A percentile compares a stretch with the other conserved stretches of the same genome.
These are phyloP conservation scores for Pterocarpus santalinus DNA, from an alignment of 306 rosid species.

Conservation along the genomic window DNA sequence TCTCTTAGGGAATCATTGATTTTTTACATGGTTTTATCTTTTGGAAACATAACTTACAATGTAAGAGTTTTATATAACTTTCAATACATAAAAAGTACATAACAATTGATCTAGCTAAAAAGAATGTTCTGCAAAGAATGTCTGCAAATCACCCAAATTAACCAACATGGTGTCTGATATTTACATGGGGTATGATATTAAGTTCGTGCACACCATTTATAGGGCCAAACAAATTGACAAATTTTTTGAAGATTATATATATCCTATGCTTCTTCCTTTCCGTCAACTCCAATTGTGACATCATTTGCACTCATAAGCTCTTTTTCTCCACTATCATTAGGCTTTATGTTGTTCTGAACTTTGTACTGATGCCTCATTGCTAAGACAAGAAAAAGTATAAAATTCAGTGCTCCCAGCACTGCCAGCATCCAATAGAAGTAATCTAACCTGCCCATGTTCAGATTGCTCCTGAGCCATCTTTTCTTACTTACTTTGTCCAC, in stretches of 20 bases:
- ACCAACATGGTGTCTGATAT: slow-evolving; percentile 3
- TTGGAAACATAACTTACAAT: slow-evolving; percentile 8
- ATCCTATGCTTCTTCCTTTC: slow-evolving; percentile 63
- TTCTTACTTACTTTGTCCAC: slow-evolving; percentile 76
- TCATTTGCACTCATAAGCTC: slow-evolving; percentile 62
- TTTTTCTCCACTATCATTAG: slow-evolving; percentile 50
- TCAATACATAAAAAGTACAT: slow-evolving; percentile 18
- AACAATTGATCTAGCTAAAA: slow-evolving; percentile 9
- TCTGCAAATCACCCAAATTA: slow-evolving; percentile 29
- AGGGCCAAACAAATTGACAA: not conserved
- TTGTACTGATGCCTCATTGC: slow-evolving; percentile 85
- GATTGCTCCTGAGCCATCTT: slow-evolving; percentile 79
- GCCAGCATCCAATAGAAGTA: slow-evolving; percentile 87
- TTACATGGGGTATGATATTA: not conserved
- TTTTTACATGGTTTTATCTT: slow-evolving; percentile 23
- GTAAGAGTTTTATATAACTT: not conserved
- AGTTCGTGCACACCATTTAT: slow-evolving; percentile 20
- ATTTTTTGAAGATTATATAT: slow-evolving; percentile 10
- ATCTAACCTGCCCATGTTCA: slow-evolving; percentile 68
- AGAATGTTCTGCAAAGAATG: slow-evolving; percentile 23
- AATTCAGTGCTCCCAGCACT: slow-evolving; percentile 67
- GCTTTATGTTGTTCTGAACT: slow-evolving; percentile 50
- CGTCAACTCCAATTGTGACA: slow-evolving; percentile 51
- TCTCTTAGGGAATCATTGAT: slow-evolving; percentile 26
- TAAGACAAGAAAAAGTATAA: slow-evolving; percentile 67